These are phyloP conservation scores for Mortierella antarctica DNA, from an alignment of 192 early-diverging fungal genomes.

Conservation along the genomic window DNA sequence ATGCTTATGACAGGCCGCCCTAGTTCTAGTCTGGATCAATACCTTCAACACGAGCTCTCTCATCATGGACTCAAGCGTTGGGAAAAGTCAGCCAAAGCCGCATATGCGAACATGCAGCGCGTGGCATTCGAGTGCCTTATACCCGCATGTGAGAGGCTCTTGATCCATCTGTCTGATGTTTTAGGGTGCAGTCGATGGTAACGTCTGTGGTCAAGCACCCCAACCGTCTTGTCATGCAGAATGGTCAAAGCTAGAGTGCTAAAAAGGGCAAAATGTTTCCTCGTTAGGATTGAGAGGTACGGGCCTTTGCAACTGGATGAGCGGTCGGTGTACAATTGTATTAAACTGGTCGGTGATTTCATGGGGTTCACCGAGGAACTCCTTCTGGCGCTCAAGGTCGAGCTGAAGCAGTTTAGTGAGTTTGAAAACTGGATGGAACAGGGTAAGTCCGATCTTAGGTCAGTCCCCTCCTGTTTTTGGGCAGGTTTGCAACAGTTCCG, in stretches of 20 bases:
- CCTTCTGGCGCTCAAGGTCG: slow-evolving; percentile 29
- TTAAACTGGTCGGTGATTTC: slow-evolving; percentile 37
- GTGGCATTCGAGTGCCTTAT: slow-evolving; percentile 43
- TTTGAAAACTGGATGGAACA: slow-evolving; percentile 49
- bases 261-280: neutral
- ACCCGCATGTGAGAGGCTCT: slow-evolving; percentile 35
- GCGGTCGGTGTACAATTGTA: slow-evolving; percentile 12
- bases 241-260: neutral
- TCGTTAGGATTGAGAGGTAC: slow-evolving; percentile 26
- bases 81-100: slow-evolving; percentile 26
- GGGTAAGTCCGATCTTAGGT: neutral
- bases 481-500: too few species aligned
- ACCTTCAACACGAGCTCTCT: slow-evolving; percentile 29
- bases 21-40: slow-evolving; percentile 24
- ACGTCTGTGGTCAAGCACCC: neutral
- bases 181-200: slow-evolving; percentile 42
- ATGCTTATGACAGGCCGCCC: slow-evolving; percentile 30
- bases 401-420: slow-evolving; percentile 34
- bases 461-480: neutral
- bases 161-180: slow-evolving; percentile 32
- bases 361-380: slow-evolving; percentile 25
- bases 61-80: slow-evolving; percentile 34
- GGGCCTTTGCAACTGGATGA: slow-evolving; percentile 15
- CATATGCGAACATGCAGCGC: slow-evolving; percentile 25
- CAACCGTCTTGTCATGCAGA: neutral